Conservation (phyloP, 441 rosid genomes). For the Dalechampia spathulata region DNA sequence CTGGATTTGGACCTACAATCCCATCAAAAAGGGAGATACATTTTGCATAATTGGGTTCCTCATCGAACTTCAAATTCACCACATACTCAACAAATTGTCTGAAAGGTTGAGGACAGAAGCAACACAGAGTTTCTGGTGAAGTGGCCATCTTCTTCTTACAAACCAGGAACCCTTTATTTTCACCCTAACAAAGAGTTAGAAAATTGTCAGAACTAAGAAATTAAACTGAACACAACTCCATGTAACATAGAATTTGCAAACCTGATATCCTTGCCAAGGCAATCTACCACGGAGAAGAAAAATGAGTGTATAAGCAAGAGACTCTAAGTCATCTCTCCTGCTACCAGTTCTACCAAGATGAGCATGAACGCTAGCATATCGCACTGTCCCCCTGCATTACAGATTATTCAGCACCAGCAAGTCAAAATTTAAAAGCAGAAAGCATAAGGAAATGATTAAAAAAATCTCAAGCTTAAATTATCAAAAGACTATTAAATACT, state of each 20-base stretch:
- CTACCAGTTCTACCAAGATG: conserved; percentile 97
- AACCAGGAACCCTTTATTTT: conserved; percentile 87
- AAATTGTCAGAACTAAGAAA: conserved; percentile 6
- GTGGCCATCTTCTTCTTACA: conserved; percentile 98
- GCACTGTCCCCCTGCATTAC: conserved; percentile 70
- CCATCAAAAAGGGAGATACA: conserved; percentile 86
- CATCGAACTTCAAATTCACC: conserved; percentile 88
- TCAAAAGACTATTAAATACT: neutral
- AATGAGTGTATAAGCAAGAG: conserved; percentile 94
- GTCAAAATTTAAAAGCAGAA: neutral
- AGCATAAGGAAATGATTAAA: neutral
- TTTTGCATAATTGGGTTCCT: conserved; percentile 91
- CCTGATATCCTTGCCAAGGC: conserved; percentile 99
- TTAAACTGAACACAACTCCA: neutral
- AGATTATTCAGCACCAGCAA: conserved; percentile 6
- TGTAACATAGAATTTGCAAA: conserved; percentile 13
- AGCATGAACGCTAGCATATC: conserved; percentile 96
- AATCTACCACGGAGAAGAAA: conserved; percentile 89
- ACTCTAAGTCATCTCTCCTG: conserved; percentile 94
- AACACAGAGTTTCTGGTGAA: conserved; percentile 76
- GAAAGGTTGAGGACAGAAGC: conserved; percentile 80
- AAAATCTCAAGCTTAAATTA: neutral
- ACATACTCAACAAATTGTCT: conserved; percentile 77
- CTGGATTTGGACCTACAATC: conserved; percentile 73
- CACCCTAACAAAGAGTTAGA: conserved; percentile 81